Evolutionary conservation across 345 rosid genomes (phyloP).

Genomic region (Stellera chamaejasme): DNA sequence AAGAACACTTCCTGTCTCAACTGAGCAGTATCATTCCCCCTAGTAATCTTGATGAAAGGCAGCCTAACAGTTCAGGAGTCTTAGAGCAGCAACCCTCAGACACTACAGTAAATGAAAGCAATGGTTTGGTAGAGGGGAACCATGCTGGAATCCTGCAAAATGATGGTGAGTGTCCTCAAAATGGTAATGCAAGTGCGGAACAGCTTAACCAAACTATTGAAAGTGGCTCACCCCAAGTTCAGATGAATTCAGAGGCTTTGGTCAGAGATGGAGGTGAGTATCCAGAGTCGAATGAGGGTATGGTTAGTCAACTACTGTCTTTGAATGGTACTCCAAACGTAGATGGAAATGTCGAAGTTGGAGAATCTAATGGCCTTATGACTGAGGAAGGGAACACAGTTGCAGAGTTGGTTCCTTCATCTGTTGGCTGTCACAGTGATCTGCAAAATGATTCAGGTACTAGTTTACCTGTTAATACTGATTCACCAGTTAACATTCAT

Average conservation of each 20-base stretch:
- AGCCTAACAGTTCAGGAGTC: slow-evolving; percentile 44
- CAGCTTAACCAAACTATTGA: slow-evolving; percentile 31
- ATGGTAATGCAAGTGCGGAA: slow-evolving; percentile 29
- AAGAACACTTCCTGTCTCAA: slow-evolving; percentile 73
- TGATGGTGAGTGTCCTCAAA: slow-evolving; percentile 44
- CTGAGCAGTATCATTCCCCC: slow-evolving; percentile 41
- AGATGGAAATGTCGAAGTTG: slow-evolving; percentile 66
- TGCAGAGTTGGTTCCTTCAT: slow-evolving; percentile 35
- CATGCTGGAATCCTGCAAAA: slow-evolving; percentile 34
- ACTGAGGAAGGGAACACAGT: slow-evolving; percentile 33
- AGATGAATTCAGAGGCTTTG: slow-evolving; percentile 18
- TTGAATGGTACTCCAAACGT: slow-evolving; percentile 41
- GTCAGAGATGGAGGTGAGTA: slow-evolving; percentile 27
- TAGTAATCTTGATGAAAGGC: slow-evolving; percentile 46
- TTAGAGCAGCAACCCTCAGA: slow-evolving; percentile 52
- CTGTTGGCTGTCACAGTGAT: slow-evolving; percentile 31
- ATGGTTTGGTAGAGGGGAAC: slow-evolving; percentile 31
- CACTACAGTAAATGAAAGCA: slow-evolving; percentile 37
- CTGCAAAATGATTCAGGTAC: slow-evolving; percentile 22
- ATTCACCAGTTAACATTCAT: slow-evolving; percentile 30
- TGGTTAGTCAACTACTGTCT: slow-evolving; percentile 46
- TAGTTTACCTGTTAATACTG: slow-evolving; percentile 33
- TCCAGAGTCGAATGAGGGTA: slow-evolving; percentile 25
- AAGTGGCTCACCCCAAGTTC: slow-evolving; percentile 28
- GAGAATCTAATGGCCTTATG: slow-evolving; percentile 40